These are phyloP conservation scores for Malassezia japonica DNA, from an alignment of 1,284 basidiomycete species.

Conservation along the genomic window DNA sequence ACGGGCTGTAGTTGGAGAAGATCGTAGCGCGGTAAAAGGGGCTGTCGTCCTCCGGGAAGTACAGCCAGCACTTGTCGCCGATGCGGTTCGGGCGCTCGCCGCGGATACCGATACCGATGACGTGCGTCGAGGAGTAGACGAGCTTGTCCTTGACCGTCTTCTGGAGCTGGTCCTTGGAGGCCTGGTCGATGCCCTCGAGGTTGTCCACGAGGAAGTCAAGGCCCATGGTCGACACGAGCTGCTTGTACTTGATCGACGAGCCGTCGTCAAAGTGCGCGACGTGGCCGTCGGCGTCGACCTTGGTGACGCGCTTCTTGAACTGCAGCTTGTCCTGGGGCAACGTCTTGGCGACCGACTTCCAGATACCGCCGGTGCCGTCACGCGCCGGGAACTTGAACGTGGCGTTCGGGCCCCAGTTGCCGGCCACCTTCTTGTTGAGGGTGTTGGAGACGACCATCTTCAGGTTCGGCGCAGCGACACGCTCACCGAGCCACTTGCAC, in stretches of 20 bases:
- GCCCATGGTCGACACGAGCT: conserved; percentile 52
- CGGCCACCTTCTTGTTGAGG: conserved; percentile 52
- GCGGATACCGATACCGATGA: conserved; percentile 54
- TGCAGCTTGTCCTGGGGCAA: conserved; percentile 50
- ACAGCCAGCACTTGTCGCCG: conserved; percentile 54
- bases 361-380: conserved; percentile 54
- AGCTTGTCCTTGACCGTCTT: conserved; percentile 50
- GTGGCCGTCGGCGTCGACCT: conserved; percentile 50
- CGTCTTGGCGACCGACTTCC: conserved; percentile 53
- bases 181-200: conserved; percentile 46
- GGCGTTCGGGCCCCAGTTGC: conserved; percentile 55
- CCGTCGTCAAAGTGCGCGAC: conserved; percentile 51
- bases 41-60: conserved; percentile 53
- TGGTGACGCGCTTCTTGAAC: conserved; percentile 49
- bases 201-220: conserved; percentile 51
- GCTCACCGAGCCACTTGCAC: conserved; percentile 55
- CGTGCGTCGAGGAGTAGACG: conserved; percentile 53
- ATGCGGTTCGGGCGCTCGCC: conserved; percentile 52
- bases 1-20: conserved; percentile 55
- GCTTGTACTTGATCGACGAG: conserved; percentile 50
- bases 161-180: conserved; percentile 48
- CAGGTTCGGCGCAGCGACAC: conserved; percentile 53
- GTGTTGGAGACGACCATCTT: conserved; percentile 53
- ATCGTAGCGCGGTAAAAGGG: conserved; percentile 56
- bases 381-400: conserved; percentile 55